These are phyloP conservation scores for Mycena amicta DNA, from an alignment of 768 basidiomycete genomes.

Conservation along the genomic window DNA sequence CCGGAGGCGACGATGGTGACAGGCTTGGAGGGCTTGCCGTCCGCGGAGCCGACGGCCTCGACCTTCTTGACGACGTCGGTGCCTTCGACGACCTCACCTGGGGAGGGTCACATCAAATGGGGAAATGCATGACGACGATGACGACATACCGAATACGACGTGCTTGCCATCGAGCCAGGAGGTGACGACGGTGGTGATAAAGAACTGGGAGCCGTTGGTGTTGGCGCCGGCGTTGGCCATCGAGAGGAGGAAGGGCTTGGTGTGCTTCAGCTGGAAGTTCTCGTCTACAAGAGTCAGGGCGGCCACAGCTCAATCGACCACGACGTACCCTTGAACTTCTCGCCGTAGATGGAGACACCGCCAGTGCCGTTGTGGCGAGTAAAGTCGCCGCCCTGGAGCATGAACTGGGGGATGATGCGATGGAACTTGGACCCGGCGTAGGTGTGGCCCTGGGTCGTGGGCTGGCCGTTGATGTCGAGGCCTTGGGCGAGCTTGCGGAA, in stretches of 20 bases:
- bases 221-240: conserved; percentile 89
- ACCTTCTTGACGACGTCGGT: conserved; percentile 66
- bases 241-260: conserved; percentile 66
- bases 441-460: conserved; percentile 58
- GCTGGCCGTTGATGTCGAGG: conserved; percentile 16
- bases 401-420: conserved; percentile 77
- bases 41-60: conserved; percentile 45
- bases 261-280: conserved; percentile 68
- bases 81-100: conserved; percentile 47
- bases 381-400: conserved; percentile 90
- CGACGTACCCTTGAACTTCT: conserved; percentile 67
- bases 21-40: conserved; percentile 37
- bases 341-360: conserved; percentile 85
- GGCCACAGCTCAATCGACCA: conserved; percentile 29
- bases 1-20: conserved; percentile 70
- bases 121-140: background rate
- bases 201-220: conserved; percentile 86
- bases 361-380: conserved; percentile 76
- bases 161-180: conserved; percentile 70
- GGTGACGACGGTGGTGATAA: conserved; percentile 75
- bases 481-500: conserved; percentile 80
- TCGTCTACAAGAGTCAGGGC: conserved; percentile 47
- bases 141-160: conserved; percentile 71
- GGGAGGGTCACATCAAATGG: background rate
- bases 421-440: conserved; percentile 76